Evolutionary conservation across 2,329 filamentous ascomycete species (phyloP).

Genomic region (Ceratocystis ficicola): DNA sequence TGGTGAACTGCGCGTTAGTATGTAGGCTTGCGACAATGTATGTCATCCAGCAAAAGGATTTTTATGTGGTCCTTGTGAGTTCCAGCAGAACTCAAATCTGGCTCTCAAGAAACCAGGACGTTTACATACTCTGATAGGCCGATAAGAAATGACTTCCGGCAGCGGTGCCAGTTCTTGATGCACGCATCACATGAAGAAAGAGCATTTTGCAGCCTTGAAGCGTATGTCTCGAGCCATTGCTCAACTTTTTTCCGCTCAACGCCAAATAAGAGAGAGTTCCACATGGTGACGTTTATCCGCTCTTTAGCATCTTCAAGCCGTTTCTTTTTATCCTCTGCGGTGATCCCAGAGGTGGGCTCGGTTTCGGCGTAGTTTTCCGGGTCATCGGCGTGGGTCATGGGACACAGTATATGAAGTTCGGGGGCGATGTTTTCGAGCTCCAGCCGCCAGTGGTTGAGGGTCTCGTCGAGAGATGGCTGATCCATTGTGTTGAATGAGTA

Average conservation of each 20-base stretch:
- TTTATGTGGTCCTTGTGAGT: not conserved
- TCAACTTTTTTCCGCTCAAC: conserved; percentile 50
- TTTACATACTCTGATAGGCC: conserved; percentile 46
- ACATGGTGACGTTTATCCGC: conserved; percentile 51
- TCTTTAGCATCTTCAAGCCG: conserved; percentile 43
- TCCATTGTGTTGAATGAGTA: conserved; percentile 29
- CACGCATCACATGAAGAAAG: conserved; percentile 57
- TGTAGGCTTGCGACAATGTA: not conserved
- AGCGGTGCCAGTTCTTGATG: conserved; percentile 61
- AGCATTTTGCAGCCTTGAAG: conserved; percentile 42
- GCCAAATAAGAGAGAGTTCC: conserved; percentile 56
- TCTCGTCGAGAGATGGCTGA: conserved; percentile 29
- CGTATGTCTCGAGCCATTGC: conserved; percentile 49
- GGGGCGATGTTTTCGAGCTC: conserved; percentile 35
- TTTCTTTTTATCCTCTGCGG: conserved; percentile 38
- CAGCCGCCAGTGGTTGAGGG: conserved; percentile 35
- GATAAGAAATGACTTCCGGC: conserved; percentile 50
- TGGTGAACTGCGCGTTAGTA: conserved; percentile 7
- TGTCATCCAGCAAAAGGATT: not conserved
- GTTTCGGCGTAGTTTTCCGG: conserved; percentile 43
- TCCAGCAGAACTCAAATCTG: not conserved
- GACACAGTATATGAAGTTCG: conserved; percentile 56
- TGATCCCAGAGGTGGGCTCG: conserved; percentile 40
- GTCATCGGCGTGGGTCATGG: conserved; percentile 51
- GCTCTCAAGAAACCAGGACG: not conserved